These are phyloP conservation scores for Aeschynomene evenia DNA, from an alignment of 306 rosid species.

Conservation along the genomic window DNA sequence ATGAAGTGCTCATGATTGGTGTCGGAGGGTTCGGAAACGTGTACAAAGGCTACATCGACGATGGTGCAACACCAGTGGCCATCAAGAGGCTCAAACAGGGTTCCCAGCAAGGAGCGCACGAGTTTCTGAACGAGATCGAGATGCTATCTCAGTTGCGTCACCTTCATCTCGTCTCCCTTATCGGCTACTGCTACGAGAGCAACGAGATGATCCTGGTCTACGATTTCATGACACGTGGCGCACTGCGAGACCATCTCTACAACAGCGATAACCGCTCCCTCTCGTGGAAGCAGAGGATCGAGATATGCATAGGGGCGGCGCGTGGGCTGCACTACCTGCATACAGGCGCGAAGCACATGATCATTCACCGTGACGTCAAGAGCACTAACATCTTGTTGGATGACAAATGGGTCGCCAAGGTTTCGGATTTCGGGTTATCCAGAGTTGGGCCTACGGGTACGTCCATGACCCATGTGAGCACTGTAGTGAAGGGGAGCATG, in stretches of 20 bases:
- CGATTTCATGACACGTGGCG: conserved; percentile 34
- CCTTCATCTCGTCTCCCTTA: background rate
- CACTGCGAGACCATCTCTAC: conserved; percentile 18
- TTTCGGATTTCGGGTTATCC: conserved; percentile 5
- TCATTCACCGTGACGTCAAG: too few relatives aligned
- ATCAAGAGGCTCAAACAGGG: too few relatives aligned
- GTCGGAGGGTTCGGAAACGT: too few relatives aligned
- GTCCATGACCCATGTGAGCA: conserved; percentile 32
- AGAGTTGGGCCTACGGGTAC: conserved; percentile 12
- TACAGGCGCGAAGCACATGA: too few relatives aligned
- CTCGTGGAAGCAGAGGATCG: too few relatives aligned
- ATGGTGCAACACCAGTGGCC: too few relatives aligned
- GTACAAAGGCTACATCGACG: too few relatives aligned
- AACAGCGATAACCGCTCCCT: background rate
- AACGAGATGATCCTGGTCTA: conserved; percentile 49
- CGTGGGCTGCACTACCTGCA: too few relatives aligned
- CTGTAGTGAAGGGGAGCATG: conserved; percentile 29
- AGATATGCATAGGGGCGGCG: too few relatives aligned
- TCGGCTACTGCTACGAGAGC: background rate
- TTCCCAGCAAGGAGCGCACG: background rate
- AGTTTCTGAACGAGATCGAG: background rate
- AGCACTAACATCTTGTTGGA: too few relatives aligned
- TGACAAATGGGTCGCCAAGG: too few relatives aligned
- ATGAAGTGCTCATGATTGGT: background rate
- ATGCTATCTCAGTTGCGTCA: background rate